These are phyloP conservation scores for Verticillium alfalfae DNA, from an alignment of 2,329 filamentous ascomycete genomes.

Conservation along the genomic window DNA sequence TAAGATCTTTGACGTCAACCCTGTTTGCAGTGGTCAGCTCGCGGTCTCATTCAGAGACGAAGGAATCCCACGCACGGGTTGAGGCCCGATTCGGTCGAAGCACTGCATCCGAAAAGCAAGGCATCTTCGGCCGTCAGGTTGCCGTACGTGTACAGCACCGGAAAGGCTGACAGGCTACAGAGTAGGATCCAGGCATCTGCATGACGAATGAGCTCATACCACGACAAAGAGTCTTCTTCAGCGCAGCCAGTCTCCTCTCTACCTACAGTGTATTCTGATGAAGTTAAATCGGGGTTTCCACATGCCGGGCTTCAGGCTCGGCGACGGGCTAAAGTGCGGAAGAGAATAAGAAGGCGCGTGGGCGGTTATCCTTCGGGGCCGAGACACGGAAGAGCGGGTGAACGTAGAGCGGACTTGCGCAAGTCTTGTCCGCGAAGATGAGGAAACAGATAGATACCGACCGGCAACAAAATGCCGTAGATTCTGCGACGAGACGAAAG, in stretches of 20 bases:
- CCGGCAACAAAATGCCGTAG: too few relatives aligned
- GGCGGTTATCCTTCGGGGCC: background rate
- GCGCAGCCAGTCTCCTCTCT: background rate
- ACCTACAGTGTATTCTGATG: background rate
- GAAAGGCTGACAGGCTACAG: background rate
- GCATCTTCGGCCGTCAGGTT: constrained; percentile 38
- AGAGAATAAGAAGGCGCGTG: background rate
- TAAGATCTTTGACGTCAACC: constrained; percentile 41
- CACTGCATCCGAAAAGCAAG: constrained; percentile 43
- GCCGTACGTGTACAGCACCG: constrained; percentile 13
- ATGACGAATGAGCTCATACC: background rate
- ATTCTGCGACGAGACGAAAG: too few relatives aligned
- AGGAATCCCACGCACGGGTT: constrained; percentile 30
- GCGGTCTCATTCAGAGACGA: background rate
- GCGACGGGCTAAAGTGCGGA: background rate
- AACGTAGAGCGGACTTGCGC: too few relatives aligned
- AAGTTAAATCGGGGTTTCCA: background rate
- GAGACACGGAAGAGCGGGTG: too few relatives aligned
- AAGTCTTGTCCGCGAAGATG: too few relatives aligned
- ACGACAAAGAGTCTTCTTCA: background rate
- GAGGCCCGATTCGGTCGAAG: constrained; percentile 43
- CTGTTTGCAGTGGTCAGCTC: constrained; percentile 18
- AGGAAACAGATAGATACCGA: too few relatives aligned
- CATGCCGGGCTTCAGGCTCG: background rate
- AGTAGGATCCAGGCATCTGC: background rate